phyloP scores from a whole-genome alignment of 2,329 filamentous ascomycete species.

The Ophiostoma angusticollis region DNA sequence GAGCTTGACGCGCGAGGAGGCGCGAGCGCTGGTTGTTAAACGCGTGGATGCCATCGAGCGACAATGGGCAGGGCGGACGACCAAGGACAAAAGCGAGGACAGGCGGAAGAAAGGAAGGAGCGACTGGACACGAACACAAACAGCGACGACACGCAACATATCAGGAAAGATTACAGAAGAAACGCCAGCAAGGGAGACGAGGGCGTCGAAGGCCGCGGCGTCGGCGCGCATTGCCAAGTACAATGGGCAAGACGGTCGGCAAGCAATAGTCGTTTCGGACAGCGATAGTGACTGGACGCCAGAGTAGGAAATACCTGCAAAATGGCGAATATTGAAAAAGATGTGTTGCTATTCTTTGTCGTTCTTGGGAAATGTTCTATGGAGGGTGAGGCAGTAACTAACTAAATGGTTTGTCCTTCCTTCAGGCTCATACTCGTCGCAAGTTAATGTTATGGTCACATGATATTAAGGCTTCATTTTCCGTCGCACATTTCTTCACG shows the following conservation, averaged over 20 bases:
- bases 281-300: constrained; percentile 4
- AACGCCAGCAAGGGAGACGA: neutral
- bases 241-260: neutral
- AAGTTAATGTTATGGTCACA: too few species aligned
- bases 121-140: neutral
- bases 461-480: too few species aligned
- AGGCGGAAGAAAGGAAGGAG: neutral
- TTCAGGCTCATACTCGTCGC: too few species aligned
- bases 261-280: constrained; percentile 3
- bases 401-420: too few species aligned
- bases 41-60: constrained; percentile 4
- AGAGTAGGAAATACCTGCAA: too few species aligned
- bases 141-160: neutral
- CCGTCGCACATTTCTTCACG: constrained; percentile 13
- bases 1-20: constrained; percentile 8
- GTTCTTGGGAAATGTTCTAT: too few species aligned
- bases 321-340: too few species aligned
- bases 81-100: neutral
- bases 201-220: neutral
- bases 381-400: too few species aligned
- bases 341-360: too few species aligned
- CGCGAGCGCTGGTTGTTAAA: constrained; percentile 13
- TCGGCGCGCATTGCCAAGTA: neutral
- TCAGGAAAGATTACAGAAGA: neutral
- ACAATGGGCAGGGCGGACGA: neutral